These are phyloP conservation scores for Paspalum vaginatum DNA, from an alignment of 176 grass and related monocot genomes.

Conservation along the genomic window DNA sequence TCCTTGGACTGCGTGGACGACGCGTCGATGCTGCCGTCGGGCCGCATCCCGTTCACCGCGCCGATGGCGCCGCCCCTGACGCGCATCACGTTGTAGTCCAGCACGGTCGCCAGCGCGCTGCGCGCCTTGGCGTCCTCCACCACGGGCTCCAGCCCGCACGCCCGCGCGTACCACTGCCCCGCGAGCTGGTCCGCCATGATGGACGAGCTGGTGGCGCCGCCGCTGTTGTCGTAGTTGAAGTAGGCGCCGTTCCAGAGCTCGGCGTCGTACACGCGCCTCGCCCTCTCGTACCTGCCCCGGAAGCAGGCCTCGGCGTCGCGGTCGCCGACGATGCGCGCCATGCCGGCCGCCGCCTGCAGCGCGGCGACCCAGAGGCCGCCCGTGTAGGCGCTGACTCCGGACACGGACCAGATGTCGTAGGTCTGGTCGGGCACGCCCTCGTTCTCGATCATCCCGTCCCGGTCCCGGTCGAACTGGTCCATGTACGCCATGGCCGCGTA, in stretches of 20 bases:
- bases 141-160: conserved; percentile 66
- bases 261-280: conserved; percentile 46
- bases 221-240: conserved; percentile 80
- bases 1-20: conserved; percentile 80
- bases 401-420: conserved; percentile 74
- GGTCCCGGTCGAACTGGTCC: conserved; percentile 83
- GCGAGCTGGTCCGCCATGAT: conserved; percentile 87
- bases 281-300: conserved; percentile 27
- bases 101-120: conserved; percentile 57
- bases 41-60: conserved; percentile 81
- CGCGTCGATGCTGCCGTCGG: conserved; percentile 56
- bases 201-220: conserved; percentile 55
- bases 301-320: conserved; percentile 60
- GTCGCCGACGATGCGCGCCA: conserved; percentile 70
- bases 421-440: conserved; percentile 83
- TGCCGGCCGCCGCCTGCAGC: conserved; percentile 70
- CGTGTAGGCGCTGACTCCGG: conserved; percentile 81
- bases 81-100: conserved; percentile 78
- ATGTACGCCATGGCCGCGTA: conserved; percentile 94
- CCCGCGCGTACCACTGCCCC: conserved; percentile 72
- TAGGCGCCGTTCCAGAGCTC: conserved; percentile 83
- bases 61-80: conserved; percentile 62
- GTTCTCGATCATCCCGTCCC: conserved; percentile 94
- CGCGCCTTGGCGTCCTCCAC: conserved; percentile 61
- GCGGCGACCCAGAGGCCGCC: conserved; percentile 83